Conservation (phyloP, 768 basidiomycete genomes). For the Lentinula detonsa region DNA sequence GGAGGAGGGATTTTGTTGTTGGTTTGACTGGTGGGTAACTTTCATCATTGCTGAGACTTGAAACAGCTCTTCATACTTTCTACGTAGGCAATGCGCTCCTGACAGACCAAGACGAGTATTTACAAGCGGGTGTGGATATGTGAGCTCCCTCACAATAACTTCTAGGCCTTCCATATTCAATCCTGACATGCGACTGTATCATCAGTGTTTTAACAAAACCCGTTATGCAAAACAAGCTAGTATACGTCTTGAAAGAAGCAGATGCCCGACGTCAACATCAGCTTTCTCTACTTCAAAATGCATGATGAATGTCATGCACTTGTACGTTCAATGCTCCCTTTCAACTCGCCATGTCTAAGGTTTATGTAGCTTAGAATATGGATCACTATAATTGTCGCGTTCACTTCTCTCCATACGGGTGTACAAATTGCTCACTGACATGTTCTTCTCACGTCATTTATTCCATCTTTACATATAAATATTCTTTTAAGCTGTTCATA, state of each 20-base stretch:
- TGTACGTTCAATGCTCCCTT: too few relatives aligned
- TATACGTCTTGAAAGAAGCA: conserved; percentile 37
- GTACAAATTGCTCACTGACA: too few relatives aligned
- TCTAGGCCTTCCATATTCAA: neutral
- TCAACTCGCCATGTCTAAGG: too few relatives aligned
- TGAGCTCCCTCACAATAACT: neutral
- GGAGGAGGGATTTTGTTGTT: conserved; percentile 56
- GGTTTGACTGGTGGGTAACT: conserved; percentile 43
- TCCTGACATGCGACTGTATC: neutral
- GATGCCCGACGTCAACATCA: conserved; percentile 31
- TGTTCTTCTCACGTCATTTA: too few relatives aligned
- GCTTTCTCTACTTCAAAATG: neutral
- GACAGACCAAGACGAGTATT: conserved; percentile 1
- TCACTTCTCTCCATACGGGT: too few relatives aligned
- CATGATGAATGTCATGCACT: too few relatives aligned
- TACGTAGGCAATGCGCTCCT: neutral
- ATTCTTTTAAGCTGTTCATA: too few relatives aligned
- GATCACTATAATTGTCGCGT: too few relatives aligned
- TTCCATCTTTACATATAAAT: too few relatives aligned
- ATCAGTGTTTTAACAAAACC: conserved; percentile 74
- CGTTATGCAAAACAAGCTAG: conserved; percentile 54
- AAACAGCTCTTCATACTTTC: neutral
- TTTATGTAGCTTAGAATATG: too few relatives aligned
- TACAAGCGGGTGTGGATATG: conserved; percentile 4
- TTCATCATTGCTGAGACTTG: too few relatives aligned